Percentiles rank a stretch among this genome's conserved stretches.
Evolutionary conservation across 2,329 filamentous ascomycete genomes (phyloP).

Genomic region (Pseudocercospora eumusae): DNA sequence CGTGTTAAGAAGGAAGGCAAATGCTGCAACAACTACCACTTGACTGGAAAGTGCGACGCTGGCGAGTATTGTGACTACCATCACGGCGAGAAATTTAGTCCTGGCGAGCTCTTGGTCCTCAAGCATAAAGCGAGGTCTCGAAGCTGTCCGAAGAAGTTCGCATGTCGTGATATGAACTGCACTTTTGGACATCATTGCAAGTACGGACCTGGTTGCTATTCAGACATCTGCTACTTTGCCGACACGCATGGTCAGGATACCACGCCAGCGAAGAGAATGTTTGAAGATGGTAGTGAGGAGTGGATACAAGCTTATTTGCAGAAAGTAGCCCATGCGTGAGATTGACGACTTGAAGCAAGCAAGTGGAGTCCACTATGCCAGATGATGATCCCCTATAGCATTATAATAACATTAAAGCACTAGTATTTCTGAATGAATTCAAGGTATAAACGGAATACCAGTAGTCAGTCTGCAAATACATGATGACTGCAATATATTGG

Average conservation of each 20-base stretch:
- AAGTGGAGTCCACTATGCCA: too few relatives aligned
- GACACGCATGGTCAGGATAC: conserved; percentile 39
- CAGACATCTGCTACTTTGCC: conserved; percentile 45
- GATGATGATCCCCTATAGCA: too few relatives aligned
- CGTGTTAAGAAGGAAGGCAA: conserved; percentile 38
- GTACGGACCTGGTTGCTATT: conserved; percentile 39
- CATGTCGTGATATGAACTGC: conserved; percentile 24
- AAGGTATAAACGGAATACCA: neutral
- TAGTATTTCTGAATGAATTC: neutral
- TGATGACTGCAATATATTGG: neutral
- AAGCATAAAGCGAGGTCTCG: conserved; percentile 47
- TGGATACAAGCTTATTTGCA: conserved; percentile 33
- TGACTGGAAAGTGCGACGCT: conserved; percentile 43
- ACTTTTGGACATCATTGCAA: conserved; percentile 48
- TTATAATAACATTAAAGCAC: neutral
- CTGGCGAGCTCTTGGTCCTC: conserved; percentile 44
- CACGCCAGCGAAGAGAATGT: conserved; percentile 35
- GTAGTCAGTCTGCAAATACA: neutral
- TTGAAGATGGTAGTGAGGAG: conserved; percentile 37
- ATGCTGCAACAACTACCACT: conserved; percentile 43
- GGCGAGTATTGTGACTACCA: conserved; percentile 47
- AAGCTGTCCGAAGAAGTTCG: conserved; percentile 39
- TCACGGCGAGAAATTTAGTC: conserved; percentile 45
- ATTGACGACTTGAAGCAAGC: neutral
- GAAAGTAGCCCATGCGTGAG: conserved; percentile 15